Percentiles rank a stretch among this genome's conserved stretches.
phyloP scores from a whole-genome alignment of 768 basidiomycete species.

The Serendipita vermifera region DNA sequence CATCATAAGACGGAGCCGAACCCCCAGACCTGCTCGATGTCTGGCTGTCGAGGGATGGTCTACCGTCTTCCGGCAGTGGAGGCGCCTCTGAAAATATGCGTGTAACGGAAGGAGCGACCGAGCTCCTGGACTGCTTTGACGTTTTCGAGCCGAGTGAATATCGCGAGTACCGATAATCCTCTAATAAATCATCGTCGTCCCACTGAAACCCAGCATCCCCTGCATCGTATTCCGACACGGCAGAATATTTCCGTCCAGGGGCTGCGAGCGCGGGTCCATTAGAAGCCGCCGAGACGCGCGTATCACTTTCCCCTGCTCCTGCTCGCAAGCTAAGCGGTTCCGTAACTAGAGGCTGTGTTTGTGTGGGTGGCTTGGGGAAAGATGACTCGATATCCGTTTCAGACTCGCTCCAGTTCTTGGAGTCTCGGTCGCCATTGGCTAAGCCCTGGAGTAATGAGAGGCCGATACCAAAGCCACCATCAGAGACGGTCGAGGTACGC shows the following conservation, averaged over 20 bases:
- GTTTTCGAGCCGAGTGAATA: constrained; percentile 11
- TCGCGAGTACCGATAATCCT: constrained; percentile 14
- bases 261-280: too few species aligned
- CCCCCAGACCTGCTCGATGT: neutral
- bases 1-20: neutral
- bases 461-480: constrained; percentile 15
- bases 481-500: constrained; percentile 7
- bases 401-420: constrained; percentile 1
- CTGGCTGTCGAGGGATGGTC: neutral
- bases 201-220: constrained; percentile 11
- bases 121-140: constrained; percentile 6
- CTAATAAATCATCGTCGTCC: constrained; percentile 13
- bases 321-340: too few species aligned
- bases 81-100: neutral
- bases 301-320: too few species aligned
- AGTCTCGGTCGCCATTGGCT: constrained; percentile 1
- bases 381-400: constrained; percentile 1
- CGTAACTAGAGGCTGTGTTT: too few species aligned
- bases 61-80: neutral
- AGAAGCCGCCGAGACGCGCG: too few species aligned
- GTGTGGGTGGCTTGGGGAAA: neutral
- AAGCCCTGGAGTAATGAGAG: constrained; percentile 13
- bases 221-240: constrained; percentile 5
- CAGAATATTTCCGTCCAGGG: too few species aligned
- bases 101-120: neutral